Percentiles rank a stretch among this genome's conserved stretches.
Conservation (phyloP, 1,284 basidiomycete genomes). For the Trametes polyzona region DNA sequence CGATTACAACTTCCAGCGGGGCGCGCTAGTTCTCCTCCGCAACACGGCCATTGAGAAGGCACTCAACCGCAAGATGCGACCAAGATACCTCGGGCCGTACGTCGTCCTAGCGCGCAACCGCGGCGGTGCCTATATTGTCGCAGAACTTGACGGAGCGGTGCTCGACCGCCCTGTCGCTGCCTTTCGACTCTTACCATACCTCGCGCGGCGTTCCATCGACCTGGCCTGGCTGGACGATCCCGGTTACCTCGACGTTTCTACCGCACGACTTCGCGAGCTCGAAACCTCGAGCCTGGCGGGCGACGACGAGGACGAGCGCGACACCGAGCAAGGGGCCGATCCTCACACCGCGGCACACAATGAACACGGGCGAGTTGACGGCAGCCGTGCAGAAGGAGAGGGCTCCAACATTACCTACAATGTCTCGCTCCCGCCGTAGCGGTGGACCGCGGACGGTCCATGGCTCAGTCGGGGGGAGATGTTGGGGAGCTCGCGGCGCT, state of each 20-base stretch:
- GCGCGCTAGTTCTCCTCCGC: constrained; percentile 40
- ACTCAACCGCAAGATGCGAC: constrained; percentile 37
- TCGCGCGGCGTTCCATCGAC: constrained; percentile 6
- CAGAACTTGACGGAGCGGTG: constrained; percentile 38
- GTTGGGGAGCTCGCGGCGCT: no score
- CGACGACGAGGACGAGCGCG: background rate
- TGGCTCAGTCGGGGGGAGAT: constrained; percentile 7
- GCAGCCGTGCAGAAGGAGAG: no score
- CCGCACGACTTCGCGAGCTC: constrained; percentile 7
- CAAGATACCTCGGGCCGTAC: constrained; percentile 32
- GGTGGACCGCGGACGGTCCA: constrained; percentile 9
- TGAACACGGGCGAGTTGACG: no score
- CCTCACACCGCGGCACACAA: no score
- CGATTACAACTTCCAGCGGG: constrained; percentile 39
- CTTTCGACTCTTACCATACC: constrained; percentile 41
- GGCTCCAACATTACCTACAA: background rate
- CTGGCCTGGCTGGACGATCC: constrained; percentile 1
- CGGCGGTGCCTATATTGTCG: constrained; percentile 37
- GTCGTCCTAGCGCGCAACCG: constrained; percentile 36
- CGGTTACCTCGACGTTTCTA: constrained; percentile 5
- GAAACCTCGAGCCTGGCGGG: background rate
- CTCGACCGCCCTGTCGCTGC: constrained; percentile 33
- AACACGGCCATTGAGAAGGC: constrained; percentile 41
- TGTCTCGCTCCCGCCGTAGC: background rate
- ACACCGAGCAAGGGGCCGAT: no score